Evolutionary conservation across 108 stramenopile species (phyloP), one percentile per base, ranked within the genome.

Genomic region (Epithemia pelagica): DNA sequence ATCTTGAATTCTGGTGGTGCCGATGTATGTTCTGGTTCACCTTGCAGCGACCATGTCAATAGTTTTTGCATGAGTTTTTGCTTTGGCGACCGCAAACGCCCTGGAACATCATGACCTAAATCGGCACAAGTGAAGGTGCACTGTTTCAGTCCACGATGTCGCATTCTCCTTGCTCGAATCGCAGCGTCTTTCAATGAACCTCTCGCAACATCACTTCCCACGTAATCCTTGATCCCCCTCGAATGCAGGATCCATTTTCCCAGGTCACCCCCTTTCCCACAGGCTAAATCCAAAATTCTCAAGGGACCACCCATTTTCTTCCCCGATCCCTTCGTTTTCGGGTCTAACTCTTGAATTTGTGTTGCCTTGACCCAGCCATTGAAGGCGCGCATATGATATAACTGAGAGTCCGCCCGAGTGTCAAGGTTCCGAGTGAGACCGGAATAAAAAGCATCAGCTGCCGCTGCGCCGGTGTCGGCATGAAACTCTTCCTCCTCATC

Each of bases 211-310:
- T 99, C 99, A 24, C 95, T 85, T 28, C 97, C 99, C 0, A 96
- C 96, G 62, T 98, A 99, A 52, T 84, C 78, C 25, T 73, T 79
- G 31, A 98, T 80, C 22, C 79, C 79, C 3, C 91, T 76, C 21
- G 54, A 66, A 67, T 87, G 89, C 61, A 82, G 65, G 8, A 69
- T 71, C 95, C 96, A 98, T 67, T 99, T 99, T 58, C 75, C 75
- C 26, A 99, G 74, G 74, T 99, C 99, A n/a, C 97, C 99, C 59
- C 99, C 99, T 59, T 99, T 99, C 1, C 99, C 99, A 70, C 97
- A 98, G 5, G 96, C 99, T 64, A 98, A 76, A 70, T 99, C 99
- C 60, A 99, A 74, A 1, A 99, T 88, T 18, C 87, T 72, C 7
- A 96, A 73, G 1, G 81, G 88, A 26, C 76, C 62, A 26, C 79